These are phyloP conservation scores for Picea mariana DNA, from an alignment of 83 land plant species.

Conservation along the genomic window DNA sequence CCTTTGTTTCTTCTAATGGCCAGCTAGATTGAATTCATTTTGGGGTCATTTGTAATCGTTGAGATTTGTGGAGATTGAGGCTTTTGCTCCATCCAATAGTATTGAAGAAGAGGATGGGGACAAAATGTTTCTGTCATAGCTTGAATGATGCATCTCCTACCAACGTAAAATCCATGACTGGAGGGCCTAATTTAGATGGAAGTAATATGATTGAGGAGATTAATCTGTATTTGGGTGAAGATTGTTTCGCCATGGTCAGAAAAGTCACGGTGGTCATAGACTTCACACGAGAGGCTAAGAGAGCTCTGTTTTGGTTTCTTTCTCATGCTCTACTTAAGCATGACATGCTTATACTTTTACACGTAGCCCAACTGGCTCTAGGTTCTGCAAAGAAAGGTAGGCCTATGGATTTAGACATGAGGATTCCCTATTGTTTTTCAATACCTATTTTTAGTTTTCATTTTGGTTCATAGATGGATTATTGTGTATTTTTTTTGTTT, in stretches of 20 bases:
- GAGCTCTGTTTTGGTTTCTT: conserved; percentile 50
- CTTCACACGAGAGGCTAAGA: conserved; percentile 23
- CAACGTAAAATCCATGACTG: not conserved
- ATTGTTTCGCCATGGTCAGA: not conserved
- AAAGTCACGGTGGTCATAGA: conserved; percentile 35
- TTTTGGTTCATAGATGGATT: too few relatives aligned
- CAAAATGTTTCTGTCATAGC: not conserved
- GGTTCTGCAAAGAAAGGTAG: too few relatives aligned
- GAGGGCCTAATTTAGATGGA: not conserved
- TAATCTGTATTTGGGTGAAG: not conserved
- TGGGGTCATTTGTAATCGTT: too few relatives aligned
- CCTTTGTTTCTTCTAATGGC: not conserved
- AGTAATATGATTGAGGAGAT: not conserved
- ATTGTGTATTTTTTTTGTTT: too few relatives aligned
- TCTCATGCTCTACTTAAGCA: conserved; percentile 47
- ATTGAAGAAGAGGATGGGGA: not conserved
- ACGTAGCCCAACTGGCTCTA: too few relatives aligned
- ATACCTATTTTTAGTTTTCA: too few relatives aligned
- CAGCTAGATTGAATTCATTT: too few relatives aligned
- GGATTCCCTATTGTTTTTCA: too few relatives aligned
- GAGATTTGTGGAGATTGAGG: not conserved
- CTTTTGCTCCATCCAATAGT: not conserved
- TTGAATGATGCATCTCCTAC: not conserved
- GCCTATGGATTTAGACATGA: too few relatives aligned
- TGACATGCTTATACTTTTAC: conserved; percentile 49